Percentiles rank a stretch among this genome's conserved stretches.
Conservation (phyloP, 176 grass and related monocot species). For the Oropetium thomaeum region DNA sequence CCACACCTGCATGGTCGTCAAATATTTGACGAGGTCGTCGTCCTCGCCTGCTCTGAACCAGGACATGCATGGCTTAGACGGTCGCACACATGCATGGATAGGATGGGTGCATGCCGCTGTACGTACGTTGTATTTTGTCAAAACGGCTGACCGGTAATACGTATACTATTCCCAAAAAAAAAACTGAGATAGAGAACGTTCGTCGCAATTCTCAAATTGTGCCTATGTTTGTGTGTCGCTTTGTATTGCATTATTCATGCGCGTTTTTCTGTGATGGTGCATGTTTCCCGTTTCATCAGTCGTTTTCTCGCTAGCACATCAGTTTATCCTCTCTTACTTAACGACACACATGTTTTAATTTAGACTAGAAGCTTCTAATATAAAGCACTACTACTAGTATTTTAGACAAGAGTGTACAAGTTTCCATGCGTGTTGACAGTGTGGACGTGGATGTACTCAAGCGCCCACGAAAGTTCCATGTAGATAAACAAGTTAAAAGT, state of each 20-base stretch:
- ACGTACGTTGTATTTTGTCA: conserved; percentile 3
- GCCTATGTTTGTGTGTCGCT: not conserved
- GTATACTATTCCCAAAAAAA: too few relatives aligned
- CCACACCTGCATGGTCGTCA: conserved; percentile 22
- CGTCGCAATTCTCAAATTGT: too few relatives aligned
- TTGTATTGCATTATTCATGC: not conserved
- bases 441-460: not conserved
- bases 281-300: too few relatives aligned
- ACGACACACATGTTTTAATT: not conserved
- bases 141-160: conserved; percentile 21
- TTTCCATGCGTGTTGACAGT: not conserved
- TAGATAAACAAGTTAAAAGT: not conserved
- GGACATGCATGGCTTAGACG: not conserved
- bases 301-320: too few relatives aligned
- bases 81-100: not conserved
- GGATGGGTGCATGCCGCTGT: not conserved
- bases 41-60: not conserved
- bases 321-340: too few relatives aligned
- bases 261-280: not conserved
- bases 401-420: conserved; percentile 3
- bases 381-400: too few relatives aligned
- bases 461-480: not conserved
- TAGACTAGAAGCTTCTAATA: not conserved
- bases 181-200: too few relatives aligned
- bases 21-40: conserved; percentile 15